These are phyloP conservation scores for Plantago ovata DNA, from an alignment of 257 asterid genomes.

Conservation along the genomic window DNA sequence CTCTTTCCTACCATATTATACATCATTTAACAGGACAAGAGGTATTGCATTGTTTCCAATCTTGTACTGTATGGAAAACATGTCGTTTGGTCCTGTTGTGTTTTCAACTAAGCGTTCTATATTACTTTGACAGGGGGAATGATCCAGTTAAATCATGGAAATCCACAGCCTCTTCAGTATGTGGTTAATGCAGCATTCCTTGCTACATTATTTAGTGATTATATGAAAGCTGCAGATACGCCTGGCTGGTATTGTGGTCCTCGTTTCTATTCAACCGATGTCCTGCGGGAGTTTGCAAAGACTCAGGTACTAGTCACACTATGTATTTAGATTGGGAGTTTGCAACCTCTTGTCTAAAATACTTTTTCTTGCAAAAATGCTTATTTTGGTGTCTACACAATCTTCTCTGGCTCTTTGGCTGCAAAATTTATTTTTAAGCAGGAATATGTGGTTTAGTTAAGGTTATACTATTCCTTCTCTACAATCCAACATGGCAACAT, in stretches of 20 bases:
- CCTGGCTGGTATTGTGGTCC: constrained; percentile 99
- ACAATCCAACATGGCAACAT: not conserved
- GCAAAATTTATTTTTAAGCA: too few species aligned
- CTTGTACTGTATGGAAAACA: constrained; percentile 6
- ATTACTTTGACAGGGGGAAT: constrained; percentile 60
- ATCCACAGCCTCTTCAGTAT: constrained; percentile 96
- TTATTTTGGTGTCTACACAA: not conserved
- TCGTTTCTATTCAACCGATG: constrained; percentile 70
- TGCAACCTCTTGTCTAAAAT: too few species aligned
- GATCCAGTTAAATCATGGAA: constrained; percentile 85
- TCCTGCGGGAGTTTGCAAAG: constrained; percentile 75
- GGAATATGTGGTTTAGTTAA: too few species aligned
- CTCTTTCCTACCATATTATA: constrained; percentile 76
- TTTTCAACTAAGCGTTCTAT: not conserved
- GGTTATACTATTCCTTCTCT: not conserved
- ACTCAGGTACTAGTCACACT: constrained; percentile 61
- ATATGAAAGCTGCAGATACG: constrained; percentile 82
- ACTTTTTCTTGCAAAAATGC: too few species aligned
- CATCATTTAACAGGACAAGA: constrained; percentile 80
- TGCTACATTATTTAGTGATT: constrained; percentile 82
- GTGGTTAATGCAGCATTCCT: constrained; percentile 88
- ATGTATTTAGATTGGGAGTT: not conserved
- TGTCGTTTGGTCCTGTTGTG: not conserved
- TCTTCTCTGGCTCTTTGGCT: too few species aligned
- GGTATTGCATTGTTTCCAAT: constrained; percentile 35